Conservation (phyloP, 345 rosid species). For the Aurinia saxatilis region DNA sequence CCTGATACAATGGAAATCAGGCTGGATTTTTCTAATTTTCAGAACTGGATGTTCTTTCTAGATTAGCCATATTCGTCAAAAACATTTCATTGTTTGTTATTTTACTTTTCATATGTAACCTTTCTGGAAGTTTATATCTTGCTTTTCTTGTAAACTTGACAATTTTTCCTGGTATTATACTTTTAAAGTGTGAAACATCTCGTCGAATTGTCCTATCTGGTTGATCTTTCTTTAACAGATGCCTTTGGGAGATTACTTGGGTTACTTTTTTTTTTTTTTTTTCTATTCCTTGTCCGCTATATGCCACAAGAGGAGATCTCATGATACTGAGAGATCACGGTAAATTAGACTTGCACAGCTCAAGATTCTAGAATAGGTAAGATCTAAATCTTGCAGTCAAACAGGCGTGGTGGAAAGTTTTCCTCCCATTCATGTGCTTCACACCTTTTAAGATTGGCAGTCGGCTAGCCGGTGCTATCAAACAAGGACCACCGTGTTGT, state of each 20-base stretch:
- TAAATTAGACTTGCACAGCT: background rate
- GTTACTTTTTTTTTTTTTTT: background rate
- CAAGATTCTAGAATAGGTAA: background rate
- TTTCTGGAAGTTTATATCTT: background rate
- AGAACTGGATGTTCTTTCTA: conserved; percentile 1
- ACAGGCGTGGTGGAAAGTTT: background rate
- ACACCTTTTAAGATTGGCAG: background rate
- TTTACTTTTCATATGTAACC: conserved; percentile 9
- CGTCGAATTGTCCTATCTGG: background rate
- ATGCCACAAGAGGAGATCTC: background rate
- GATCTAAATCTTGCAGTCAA: background rate
- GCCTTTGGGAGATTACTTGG: background rate
- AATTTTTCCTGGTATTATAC: background rate
- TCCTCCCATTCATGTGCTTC: background rate
- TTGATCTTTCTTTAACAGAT: background rate
- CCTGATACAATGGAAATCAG: conserved; percentile 9
- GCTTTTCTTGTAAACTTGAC: background rate
- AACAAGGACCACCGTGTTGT: background rate
- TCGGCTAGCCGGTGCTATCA: background rate
- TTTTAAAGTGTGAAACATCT: conserved; percentile 9
- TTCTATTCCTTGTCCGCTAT: conserved; percentile 1
- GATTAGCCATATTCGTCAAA: conserved; percentile 18
- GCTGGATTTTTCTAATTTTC: conserved; percentile 16
- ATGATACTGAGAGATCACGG: background rate
- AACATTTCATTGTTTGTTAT: conserved; percentile 9